Conservation (phyloP, 371 early-diverging fungal species). For the Mucor velutinosus region DNA sequence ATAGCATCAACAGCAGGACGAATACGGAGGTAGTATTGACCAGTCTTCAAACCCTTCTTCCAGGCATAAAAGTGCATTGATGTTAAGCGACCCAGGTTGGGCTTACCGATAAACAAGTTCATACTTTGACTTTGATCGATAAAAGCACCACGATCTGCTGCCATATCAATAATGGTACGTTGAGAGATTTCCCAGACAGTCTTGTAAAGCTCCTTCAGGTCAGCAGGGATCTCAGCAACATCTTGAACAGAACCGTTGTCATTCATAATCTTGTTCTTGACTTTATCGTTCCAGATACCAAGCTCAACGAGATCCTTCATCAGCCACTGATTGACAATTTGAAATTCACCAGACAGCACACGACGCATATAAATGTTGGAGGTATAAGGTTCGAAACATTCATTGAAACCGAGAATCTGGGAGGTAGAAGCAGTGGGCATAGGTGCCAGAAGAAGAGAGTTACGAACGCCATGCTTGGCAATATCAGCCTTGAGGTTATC, state of each 20-base stretch:
- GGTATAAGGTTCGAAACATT: slow-evolving; percentile 99
- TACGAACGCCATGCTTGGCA: slow-evolving; percentile 91
- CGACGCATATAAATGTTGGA: slow-evolving; percentile 98
- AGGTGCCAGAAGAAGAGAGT: slow-evolving; percentile 95
- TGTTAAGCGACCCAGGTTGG: slow-evolving; percentile 91
- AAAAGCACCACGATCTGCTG: slow-evolving; percentile 96
- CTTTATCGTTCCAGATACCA: slow-evolving; percentile 91
- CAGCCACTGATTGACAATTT: slow-evolving; percentile 96
- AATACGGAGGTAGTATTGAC: slow-evolving; percentile 99
- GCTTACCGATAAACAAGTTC: slow-evolving; percentile 95
- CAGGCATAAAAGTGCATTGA: slow-evolving; percentile 99
- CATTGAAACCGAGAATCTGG: slow-evolving; percentile 98
- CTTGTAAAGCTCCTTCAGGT: slow-evolving; percentile 95
- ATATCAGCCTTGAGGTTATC: slow-evolving; percentile 80
- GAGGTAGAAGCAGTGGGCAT: slow-evolving; percentile 99
- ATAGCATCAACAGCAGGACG: slow-evolving; percentile 98
- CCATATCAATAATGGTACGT: slow-evolving; percentile 83
- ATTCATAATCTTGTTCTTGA: slow-evolving; percentile 94
- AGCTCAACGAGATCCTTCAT: slow-evolving; percentile 91
- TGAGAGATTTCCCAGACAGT: slow-evolving; percentile 99
- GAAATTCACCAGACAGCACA: slow-evolving; percentile 99
- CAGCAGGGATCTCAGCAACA: slow-evolving; percentile 80
- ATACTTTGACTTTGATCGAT: slow-evolving; percentile 99
- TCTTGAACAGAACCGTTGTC: slow-evolving; percentile 96
- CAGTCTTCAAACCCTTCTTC: slow-evolving; percentile 99